Conservation (phyloP, 2,329 filamentous ascomycete genomes). For the Exophiala alcalophila region DNA sequence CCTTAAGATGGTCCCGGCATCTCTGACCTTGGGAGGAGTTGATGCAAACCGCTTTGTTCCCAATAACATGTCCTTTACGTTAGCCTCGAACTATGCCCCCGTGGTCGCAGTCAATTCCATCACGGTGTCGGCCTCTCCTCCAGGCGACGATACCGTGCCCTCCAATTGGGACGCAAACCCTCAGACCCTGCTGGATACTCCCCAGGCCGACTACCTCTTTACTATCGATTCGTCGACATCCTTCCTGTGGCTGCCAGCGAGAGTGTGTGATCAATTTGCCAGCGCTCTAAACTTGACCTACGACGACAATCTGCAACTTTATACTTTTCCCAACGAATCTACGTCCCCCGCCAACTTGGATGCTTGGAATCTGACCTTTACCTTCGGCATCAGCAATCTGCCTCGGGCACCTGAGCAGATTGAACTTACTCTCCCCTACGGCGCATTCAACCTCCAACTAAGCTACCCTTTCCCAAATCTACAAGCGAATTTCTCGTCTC, state of each 20-base stretch:
- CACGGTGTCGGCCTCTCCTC: constrained; percentile 27
- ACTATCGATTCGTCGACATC: constrained; percentile 43
- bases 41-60: constrained; percentile 34
- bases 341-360: constrained; percentile 32
- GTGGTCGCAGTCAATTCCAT: constrained; percentile 35
- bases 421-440: constrained; percentile 40
- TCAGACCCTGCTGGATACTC: constrained; percentile 25
- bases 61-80: constrained; percentile 33
- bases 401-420: constrained; percentile 31
- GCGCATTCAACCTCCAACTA: constrained; percentile 40
- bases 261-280: constrained; percentile 39
- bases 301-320: constrained; percentile 37
- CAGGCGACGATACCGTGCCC: constrained; percentile 14
- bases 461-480: constrained; percentile 37
- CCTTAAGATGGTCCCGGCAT: constrained; percentile 34
- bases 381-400: constrained; percentile 37
- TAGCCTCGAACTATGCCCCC: constrained; percentile 34
- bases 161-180: constrained; percentile 29
- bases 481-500: constrained; percentile 28
- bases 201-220: constrained; percentile 30
- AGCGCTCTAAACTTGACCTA: constrained; percentile 38
- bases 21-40: constrained; percentile 35
- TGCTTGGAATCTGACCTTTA: constrained; percentile 35
- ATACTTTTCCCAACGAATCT: constrained; percentile 32
- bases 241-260: constrained; percentile 40